Conservation (phyloP, 2,329 filamentous ascomycete genomes). For the Stagonosporopsis rhizophila region DNA sequence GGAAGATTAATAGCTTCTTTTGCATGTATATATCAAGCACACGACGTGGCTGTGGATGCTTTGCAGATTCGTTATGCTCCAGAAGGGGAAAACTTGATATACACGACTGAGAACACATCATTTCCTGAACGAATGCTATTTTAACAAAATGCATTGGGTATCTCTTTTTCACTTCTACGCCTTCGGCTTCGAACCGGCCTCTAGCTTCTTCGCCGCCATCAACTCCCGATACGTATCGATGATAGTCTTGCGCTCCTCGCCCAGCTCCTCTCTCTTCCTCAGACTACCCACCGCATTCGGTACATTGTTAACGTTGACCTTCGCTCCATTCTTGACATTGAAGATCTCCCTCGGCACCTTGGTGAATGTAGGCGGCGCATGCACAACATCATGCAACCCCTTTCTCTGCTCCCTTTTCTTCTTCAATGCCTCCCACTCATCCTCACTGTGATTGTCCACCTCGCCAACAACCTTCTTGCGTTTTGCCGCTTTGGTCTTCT, state of each 20-base stretch:
- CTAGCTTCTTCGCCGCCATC: constrained; percentile 58
- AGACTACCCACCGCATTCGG: constrained; percentile 74
- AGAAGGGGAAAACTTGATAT: no score
- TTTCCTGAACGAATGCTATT: background rate
- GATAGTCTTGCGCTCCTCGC: constrained; percentile 71
- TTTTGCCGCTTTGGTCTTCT: constrained; percentile 60
- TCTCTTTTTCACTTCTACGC: constrained; percentile 1
- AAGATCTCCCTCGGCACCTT: constrained; percentile 69
- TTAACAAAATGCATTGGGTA: background rate
- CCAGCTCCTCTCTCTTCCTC: constrained; percentile 74
- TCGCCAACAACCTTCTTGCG: constrained; percentile 59
- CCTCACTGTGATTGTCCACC: constrained; percentile 66
- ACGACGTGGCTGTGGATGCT: no score
- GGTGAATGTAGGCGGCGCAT: constrained; percentile 77
- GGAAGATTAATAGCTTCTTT: no score
- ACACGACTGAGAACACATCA: background rate
- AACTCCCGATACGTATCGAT: constrained; percentile 75
- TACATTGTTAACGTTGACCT: constrained; percentile 71
- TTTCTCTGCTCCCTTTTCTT: constrained; percentile 62
- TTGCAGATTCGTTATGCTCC: no score
- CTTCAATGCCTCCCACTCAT: constrained; percentile 80
- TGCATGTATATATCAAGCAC: no score
- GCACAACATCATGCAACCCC: constrained; percentile 65
- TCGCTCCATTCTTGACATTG: constrained; percentile 69
- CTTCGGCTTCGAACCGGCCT: background rate